A percentile compares a stretch with the other conserved stretches of the same genome.
phyloP scores from a whole-genome alignment of 192 early-diverging fungal species.

The Podochytrium sp. region DNA sequence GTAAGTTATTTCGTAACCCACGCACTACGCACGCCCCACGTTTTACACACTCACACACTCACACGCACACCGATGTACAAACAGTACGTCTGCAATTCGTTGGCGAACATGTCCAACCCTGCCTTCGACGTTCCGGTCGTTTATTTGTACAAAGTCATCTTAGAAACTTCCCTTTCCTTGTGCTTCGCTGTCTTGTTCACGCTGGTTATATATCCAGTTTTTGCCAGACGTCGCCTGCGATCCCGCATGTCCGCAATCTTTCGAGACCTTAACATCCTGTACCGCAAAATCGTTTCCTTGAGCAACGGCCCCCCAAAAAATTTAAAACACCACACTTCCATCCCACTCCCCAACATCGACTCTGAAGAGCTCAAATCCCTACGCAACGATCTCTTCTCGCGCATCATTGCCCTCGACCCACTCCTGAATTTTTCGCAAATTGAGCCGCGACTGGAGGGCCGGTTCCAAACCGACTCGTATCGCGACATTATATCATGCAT shows the following conservation, averaged over 20 bases:
- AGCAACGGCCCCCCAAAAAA: not conserved
- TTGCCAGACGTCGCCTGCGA: constrained; percentile 24
- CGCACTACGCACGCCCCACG: not conserved
- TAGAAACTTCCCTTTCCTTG: not conserved
- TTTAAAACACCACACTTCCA: no score
- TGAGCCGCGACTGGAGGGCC: constrained; percentile 25
- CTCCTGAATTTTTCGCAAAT: constrained; percentile 10
- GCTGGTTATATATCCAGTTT: constrained; percentile 19
- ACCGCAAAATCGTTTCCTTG: constrained; percentile 2
- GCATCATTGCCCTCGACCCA: constrained; percentile 10
- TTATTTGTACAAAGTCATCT: constrained; percentile 17
- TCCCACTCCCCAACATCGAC: no score
- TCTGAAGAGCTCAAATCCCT: constrained; percentile 5
- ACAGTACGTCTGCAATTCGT: constrained; percentile 20
- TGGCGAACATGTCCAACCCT: constrained; percentile 5
- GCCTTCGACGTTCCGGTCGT: constrained; percentile 21
- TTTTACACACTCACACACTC: not conserved
- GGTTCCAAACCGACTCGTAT: constrained; percentile 10
- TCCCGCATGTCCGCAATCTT: not conserved
- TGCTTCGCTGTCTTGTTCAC: constrained; percentile 25
- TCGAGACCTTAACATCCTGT: constrained; percentile 10
- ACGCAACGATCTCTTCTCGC: not conserved
- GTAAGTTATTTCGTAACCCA: not conserved
- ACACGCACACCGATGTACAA: no score
- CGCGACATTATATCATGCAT: constrained; percentile 8